A percentile compares a stretch with the other conserved stretches of the same genome.
These are phyloP conservation scores for Carex pumila DNA, from an alignment of 176 grass and related monocot genomes.

Conservation along the genomic window DNA sequence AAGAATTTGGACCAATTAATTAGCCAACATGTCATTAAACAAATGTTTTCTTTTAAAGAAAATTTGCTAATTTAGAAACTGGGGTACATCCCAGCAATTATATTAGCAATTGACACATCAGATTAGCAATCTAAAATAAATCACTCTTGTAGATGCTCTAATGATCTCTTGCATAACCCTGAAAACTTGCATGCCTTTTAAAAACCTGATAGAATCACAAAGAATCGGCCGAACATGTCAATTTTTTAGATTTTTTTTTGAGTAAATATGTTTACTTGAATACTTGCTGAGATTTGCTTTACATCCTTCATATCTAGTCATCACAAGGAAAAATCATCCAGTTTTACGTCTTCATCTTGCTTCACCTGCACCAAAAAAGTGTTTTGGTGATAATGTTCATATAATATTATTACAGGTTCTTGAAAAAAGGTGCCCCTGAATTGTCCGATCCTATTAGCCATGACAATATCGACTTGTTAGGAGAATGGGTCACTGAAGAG, in stretches of 20 bases:
- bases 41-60: too few relatives aligned
- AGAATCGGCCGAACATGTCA: not conserved
- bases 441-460: conserved; percentile 40
- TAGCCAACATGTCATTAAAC: too few relatives aligned
- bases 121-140: too few relatives aligned
- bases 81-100: too few relatives aligned
- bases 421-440: conserved; percentile 11
- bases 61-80: too few relatives aligned
- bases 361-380: not conserved
- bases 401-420: conserved; percentile 14
- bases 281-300: not conserved
- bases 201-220: not conserved
- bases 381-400: not conserved
- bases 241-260: not conserved
- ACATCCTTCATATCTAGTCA: not conserved
- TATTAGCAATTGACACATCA: too few relatives aligned
- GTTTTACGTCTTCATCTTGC: not conserved
- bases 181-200: not conserved
- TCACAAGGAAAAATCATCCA: not conserved
- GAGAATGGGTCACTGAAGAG: conserved; percentile 50
- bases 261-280: not conserved
- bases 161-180: not conserved
- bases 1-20: too few relatives aligned
- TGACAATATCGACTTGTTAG: conserved; percentile 36
- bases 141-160: too few relatives aligned